These are phyloP conservation scores for Passiflora organensis DNA, from an alignment of 345 rosid genomes.

Conservation along the genomic window DNA sequence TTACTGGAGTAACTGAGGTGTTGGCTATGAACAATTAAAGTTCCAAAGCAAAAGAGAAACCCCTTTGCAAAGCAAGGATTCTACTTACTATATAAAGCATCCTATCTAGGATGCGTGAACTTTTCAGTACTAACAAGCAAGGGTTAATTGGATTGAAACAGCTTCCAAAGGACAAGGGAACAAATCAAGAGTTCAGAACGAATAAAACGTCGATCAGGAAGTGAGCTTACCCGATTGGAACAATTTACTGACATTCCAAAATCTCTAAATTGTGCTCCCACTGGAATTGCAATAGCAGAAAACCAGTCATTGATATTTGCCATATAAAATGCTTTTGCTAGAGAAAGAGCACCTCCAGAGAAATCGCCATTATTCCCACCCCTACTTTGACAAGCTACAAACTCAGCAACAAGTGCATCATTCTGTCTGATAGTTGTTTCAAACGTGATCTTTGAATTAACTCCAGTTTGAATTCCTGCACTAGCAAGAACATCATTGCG, in stretches of 20 bases:
- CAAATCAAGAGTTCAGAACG: too few species aligned
- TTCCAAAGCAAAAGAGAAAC: too few species aligned
- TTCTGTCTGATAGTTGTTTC: constrained; percentile 52
- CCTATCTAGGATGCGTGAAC: too few species aligned
- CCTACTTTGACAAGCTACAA: constrained; percentile 46
- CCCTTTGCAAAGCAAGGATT: too few species aligned
- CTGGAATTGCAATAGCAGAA: constrained; percentile 59
- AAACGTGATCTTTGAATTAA: constrained; percentile 56
- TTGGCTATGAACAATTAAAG: too few species aligned
- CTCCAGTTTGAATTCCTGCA: constrained; percentile 62
- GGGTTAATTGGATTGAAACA: too few species aligned
- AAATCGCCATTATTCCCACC: constrained; percentile 19
- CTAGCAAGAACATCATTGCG: constrained; percentile 37
- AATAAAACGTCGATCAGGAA: too few species aligned
- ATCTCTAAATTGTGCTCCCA: constrained; percentile 78
- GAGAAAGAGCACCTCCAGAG: constrained; percentile 45
- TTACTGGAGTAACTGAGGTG: too few species aligned
- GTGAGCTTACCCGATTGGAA: too few species aligned
- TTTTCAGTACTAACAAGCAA: too few species aligned
- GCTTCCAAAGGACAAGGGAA: too few species aligned
- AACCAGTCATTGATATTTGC: constrained; percentile 61
- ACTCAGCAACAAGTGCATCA: constrained; percentile 60
- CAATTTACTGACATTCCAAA: constrained; percentile 22
- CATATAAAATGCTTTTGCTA: constrained; percentile 60
- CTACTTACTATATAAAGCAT: too few species aligned